Conservation (phyloP, 352 stramenopile genomes). For the Pythium utonaiense region DNA sequence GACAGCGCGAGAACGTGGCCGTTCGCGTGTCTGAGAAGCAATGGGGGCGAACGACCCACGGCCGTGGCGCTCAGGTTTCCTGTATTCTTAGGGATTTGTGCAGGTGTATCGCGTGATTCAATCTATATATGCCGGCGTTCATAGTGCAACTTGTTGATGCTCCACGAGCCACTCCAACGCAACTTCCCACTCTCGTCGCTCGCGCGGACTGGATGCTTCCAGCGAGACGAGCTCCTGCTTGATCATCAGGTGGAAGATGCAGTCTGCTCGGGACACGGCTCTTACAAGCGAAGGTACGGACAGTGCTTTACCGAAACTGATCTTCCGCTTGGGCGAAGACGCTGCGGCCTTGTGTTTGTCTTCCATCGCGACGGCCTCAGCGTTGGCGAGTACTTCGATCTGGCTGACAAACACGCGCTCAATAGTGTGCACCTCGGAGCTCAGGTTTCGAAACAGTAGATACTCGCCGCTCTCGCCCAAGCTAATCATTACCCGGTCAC, state of each 20-base stretch:
- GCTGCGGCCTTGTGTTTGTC: neutral
- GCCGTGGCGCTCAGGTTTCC: neutral
- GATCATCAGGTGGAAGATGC: constrained; percentile 37
- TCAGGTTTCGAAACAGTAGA: constrained; percentile 36
- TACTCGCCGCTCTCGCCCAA: constrained; percentile 35
- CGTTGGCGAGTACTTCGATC: constrained; percentile 28
- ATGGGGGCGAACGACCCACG: no score
- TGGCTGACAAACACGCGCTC: constrained; percentile 46
- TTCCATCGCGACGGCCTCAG: neutral
- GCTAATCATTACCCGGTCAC: constrained; percentile 31
- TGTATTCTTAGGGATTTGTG: constrained; percentile 17
- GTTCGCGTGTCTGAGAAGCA: no score
- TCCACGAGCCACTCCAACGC: constrained; percentile 39
- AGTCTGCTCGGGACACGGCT: constrained; percentile 17
- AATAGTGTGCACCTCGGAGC: constrained; percentile 18
- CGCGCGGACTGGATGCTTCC: constrained; percentile 27
- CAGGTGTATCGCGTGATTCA: neutral
- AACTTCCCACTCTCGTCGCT: constrained; percentile 37
- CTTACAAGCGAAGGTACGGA: constrained; percentile 11
- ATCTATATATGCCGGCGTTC: constrained; percentile 3
- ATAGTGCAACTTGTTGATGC: neutral
- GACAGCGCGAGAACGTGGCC: neutral
- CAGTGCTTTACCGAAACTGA: constrained; percentile 2
- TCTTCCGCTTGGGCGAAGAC: neutral
- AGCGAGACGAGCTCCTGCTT: constrained; percentile 35